Conservation (phyloP, 768 basidiomycete genomes). For the Bullera alba region DNA sequence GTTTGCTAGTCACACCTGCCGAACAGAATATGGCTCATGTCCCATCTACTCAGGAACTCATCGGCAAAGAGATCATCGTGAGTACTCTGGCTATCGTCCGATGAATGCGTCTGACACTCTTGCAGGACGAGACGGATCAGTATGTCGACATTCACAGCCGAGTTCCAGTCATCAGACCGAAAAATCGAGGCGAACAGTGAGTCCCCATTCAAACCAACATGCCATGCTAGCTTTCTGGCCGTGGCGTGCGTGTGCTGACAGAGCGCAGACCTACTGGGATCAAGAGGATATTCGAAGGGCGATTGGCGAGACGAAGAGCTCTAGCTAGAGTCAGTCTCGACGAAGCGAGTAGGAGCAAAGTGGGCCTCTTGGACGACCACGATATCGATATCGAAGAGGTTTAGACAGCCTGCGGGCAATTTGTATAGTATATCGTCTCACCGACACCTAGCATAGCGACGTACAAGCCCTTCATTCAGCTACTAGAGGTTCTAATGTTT, state of each 20-base stretch:
- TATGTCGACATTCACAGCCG: slow-evolving; percentile 39
- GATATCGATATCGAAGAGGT: too few relatives aligned
- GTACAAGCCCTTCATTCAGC: too few relatives aligned
- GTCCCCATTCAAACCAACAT: too few relatives aligned
- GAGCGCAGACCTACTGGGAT: slow-evolving; percentile 12
- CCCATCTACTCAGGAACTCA: slow-evolving; percentile 22
- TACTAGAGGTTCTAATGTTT: too few relatives aligned
- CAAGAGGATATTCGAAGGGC: slow-evolving; percentile 30
- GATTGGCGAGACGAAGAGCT: slow-evolving; percentile 19
- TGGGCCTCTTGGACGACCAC: slow-evolving; percentile 17
- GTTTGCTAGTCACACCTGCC: slow-evolving; percentile 3
- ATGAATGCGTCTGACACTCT: neutral
- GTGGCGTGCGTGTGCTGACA: neutral
- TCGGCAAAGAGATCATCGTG: slow-evolving; percentile 38
- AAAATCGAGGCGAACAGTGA: slow-evolving; percentile 14
- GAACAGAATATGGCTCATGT: neutral
- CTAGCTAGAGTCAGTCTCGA: too few relatives aligned
- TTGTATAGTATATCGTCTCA: too few relatives aligned
- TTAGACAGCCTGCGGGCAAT: too few relatives aligned
- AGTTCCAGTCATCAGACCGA: slow-evolving; percentile 32
- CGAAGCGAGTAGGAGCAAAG: too few relatives aligned
- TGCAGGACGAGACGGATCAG: slow-evolving; percentile 37
- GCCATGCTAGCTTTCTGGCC: too few relatives aligned
- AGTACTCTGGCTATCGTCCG: too few relatives aligned
- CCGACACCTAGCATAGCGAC: too few relatives aligned